These are phyloP conservation scores for Trichoderma brevicompactum DNA, from an alignment of 2,329 filamentous ascomycete genomes.

Conservation along the genomic window DNA sequence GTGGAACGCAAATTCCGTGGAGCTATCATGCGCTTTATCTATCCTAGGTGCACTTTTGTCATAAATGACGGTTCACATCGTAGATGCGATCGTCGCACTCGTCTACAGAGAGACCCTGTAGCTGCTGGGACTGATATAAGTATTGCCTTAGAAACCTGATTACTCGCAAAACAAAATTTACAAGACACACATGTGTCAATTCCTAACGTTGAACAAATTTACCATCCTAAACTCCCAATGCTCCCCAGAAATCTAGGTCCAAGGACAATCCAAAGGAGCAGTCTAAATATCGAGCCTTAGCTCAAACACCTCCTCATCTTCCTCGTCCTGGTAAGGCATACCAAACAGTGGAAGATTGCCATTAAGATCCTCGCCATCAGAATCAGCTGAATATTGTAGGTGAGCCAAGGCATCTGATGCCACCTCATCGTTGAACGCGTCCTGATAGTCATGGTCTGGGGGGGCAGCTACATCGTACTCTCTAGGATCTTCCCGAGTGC, in stretches of 20 bases:
- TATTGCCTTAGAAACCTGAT: not conserved
- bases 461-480: constrained; percentile 51
- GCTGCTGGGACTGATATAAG: too few species aligned
- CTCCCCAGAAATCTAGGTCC: not conserved
- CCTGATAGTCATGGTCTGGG: constrained; percentile 45
- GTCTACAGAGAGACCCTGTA: too few species aligned
- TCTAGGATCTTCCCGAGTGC: constrained; percentile 33
- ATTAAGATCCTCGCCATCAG: constrained; percentile 46
- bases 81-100: too few species aligned
- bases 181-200: not conserved
- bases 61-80: too few species aligned
- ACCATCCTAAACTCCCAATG: not conserved
- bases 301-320: constrained; percentile 62
- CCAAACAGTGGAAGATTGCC: constrained; percentile 42
- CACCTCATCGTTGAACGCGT: constrained; percentile 32
- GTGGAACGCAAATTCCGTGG: too few species aligned
- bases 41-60: too few species aligned
- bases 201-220: too few species aligned
- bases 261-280: not conserved
- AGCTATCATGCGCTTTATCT: too few species aligned
- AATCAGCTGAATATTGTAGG: constrained; percentile 58
- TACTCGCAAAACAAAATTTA: not conserved
- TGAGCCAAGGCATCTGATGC: constrained; percentile 39
- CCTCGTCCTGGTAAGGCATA: constrained; percentile 34
- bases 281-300: constrained; percentile 41